Evolutionary conservation across 2,329 filamentous ascomycete species (phyloP), one percentile per base, ranked within the genome.

Genomic region (Colletotrichum ledebouriae): DNA sequence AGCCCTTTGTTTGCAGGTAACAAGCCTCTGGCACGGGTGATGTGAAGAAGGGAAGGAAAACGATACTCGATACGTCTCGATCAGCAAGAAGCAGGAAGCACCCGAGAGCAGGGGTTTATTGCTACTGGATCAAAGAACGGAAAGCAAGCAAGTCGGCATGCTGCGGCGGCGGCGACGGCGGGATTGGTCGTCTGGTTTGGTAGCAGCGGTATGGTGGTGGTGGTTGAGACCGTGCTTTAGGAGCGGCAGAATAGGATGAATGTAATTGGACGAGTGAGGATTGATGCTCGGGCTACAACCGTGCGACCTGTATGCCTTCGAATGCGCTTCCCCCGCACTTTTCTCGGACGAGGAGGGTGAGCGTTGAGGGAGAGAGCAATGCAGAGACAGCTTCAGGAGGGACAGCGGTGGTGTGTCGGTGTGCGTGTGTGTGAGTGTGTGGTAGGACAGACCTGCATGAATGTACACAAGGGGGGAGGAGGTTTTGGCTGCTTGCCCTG

Each of bases 1-100:
- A 60, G 34, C 53, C 58, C 67, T 67, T 67, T 67, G 57, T 67
- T 64, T 65, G 59, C 67, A 67, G 69, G 64, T 62, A 53, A 66
- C 66, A 60, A 66, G 66, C 66, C 66, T 68, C 62, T 60, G 61
- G 61, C 46, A 66, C 33, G 25, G 17, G 53, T 13, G 50, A 46
- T 59, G 49, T 59, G 41, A 65, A 68, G 61, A 33, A 68, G 25
- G 55, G 10, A 56, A 63, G 61, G 20, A 65, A 63, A 67, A 50
- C 41, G 42, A 44, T 61, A 44, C 65, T 59, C 53, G 61, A 65
- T 65, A 68, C 34, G 66, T 68, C 66, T 68, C 55, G 66, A 60
- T 65, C 55, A 55, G 42, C 47, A 65, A 60, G 61, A 65, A 65
- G 66, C 66, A 68, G 66, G 55, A 65, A 56, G 61, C 53, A 66